Evolutionary conservation across 2,329 filamentous ascomycete species (phyloP), one percentile per base, ranked within the genome.

Genomic region (Beauveria pseudobassiana): DNA sequence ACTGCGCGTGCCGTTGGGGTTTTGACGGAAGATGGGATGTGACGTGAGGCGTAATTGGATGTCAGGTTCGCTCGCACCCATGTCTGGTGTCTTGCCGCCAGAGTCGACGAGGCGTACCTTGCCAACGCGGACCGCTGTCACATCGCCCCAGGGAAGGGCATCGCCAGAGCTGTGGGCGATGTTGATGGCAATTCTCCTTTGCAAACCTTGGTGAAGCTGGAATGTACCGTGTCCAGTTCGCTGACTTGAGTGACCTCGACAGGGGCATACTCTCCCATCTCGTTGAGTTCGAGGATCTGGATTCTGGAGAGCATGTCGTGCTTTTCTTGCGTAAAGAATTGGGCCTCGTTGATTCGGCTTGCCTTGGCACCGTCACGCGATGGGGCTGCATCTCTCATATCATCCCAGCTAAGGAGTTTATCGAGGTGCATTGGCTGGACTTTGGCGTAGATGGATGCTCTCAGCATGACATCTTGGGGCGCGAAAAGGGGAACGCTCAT

Each of bases 401-500:
- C 95, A 72, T 99, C 95, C 95, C 95, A 99, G 76, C 95, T 99
- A 14, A 97, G 84, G 56, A 99, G 82, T 77, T 96, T 98, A 74
- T 99, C 95, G 24, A 99, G 82, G 75, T 99, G 95, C 87, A 97
- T 97, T 0, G 87, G 79, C 1, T 91, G 95, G 42, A 96, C 91
- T 70, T 89, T 89, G 20, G 95, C 93, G 72, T 96, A 98, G 64
- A 99, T 89, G 54, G 92, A 91, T 9, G 96, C 89, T 60, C 95
- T 86, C 59, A 99, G 76, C 26, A 86, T 88, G 1, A 91, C 87
- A 52, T 88, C 87, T 24, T 83, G 84, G 1, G 91, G 85, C 5
- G 74, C 72, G 49, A 88, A 88, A 42, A 96, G 80, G 4, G 93
- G 90, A 59, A 99, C 82, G 72, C 91, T 96, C 91, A 99, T 96